Evolutionary conservation across 2,329 filamentous ascomycete species (phyloP).

Genomic region (Xylariaceae sp.): DNA sequence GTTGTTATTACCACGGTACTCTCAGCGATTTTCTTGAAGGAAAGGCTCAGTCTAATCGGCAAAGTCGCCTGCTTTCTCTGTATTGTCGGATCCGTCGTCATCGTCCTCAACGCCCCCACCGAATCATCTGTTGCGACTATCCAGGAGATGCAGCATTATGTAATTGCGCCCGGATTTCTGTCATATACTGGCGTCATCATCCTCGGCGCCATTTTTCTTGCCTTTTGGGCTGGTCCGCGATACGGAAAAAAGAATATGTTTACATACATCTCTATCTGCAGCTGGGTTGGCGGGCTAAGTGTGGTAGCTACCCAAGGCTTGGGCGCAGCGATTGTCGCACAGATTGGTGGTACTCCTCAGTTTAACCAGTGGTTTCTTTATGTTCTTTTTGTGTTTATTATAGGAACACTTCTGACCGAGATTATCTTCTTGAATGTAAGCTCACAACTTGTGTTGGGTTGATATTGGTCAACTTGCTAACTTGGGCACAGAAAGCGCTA

Average conservation of each 20-base stretch:
- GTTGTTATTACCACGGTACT: constrained; percentile 92
- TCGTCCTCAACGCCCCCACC: constrained; percentile 89
- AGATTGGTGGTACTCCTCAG: constrained; percentile 80
- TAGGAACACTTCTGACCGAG: constrained; percentile 87
- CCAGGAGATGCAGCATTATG: constrained; percentile 88
- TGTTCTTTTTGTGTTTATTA: constrained; percentile 87
- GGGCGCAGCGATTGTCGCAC: constrained; percentile 87
- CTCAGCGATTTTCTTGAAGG: constrained; percentile 94
- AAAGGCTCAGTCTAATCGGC: constrained; percentile 91
- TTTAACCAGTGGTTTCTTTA: constrained; percentile 99
- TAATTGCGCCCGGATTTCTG: constrained; percentile 85
- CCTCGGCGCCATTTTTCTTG: constrained; percentile 71
- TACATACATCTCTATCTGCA: constrained; percentile 96
- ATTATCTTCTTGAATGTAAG: constrained; percentile 95
- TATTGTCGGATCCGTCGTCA: constrained; percentile 90
- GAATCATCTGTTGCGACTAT: constrained; percentile 86
- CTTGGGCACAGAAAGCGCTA: constrained; percentile 82
- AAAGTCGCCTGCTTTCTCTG: constrained; percentile 96
- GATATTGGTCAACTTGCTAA: constrained; percentile 41
- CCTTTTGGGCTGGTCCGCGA: constrained; percentile 80
- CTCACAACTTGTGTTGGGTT: constrained; percentile 38
- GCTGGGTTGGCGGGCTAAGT: constrained; percentile 89
- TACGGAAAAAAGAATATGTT: constrained; percentile 98
- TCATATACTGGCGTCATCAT: constrained; percentile 84
- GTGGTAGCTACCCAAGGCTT: constrained; percentile 94